Conservation (phyloP, 345 rosid genomes). For the Populus alba region DNA sequence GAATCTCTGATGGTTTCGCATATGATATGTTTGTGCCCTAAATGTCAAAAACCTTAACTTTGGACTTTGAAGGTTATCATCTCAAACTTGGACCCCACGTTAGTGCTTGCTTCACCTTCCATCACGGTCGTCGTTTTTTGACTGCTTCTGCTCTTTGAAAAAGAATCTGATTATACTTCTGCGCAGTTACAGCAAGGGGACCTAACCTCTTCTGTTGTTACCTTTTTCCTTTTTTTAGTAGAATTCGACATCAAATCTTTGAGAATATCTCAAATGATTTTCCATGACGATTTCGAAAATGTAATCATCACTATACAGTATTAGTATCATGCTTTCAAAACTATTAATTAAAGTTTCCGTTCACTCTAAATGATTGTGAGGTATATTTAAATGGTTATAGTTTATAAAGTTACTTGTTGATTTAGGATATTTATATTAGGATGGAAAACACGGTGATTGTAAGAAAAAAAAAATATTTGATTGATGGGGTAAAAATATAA, state of each 20-base stretch:
- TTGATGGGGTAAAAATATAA: too few species aligned
- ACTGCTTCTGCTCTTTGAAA: background rate
- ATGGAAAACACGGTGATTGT: too few species aligned
- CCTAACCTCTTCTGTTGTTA: background rate
- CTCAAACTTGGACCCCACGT: background rate
- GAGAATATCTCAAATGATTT: background rate
- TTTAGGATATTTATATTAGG: too few species aligned
- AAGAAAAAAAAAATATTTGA: too few species aligned
- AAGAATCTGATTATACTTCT: background rate
- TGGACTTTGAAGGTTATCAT: conserved; percentile 8
- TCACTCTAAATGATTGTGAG: too few species aligned
- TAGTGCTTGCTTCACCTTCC: background rate
- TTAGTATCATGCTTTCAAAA: background rate
- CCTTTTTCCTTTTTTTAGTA: background rate
- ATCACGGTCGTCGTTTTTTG: conserved; percentile 14
- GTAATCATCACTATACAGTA: too few species aligned
- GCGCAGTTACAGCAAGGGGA: background rate
- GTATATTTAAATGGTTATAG: too few species aligned
- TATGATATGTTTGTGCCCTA: background rate
- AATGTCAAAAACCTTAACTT: conserved; percentile 3
- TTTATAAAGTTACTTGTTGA: too few species aligned
- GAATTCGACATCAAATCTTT: background rate
- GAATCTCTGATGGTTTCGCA: conserved; percentile 19
- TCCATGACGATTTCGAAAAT: too few species aligned
- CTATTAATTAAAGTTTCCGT: background rate